Base-by-base conservation (phyloP, 1,284 basidiomycete genomes). In the Boletus smithii region DNA sequence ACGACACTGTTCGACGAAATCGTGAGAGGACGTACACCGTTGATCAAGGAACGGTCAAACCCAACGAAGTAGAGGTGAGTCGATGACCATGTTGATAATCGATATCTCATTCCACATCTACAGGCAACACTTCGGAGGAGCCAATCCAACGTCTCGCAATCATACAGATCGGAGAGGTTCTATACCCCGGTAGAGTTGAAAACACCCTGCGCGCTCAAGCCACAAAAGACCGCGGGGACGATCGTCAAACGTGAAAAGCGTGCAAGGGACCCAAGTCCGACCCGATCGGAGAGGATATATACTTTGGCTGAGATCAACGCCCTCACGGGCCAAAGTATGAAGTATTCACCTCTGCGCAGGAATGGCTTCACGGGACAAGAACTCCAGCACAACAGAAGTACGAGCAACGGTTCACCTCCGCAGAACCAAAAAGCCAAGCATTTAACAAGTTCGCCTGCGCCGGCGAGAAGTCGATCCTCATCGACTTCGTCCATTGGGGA, bases 401-500 rank as follows among this genome's bases (percentile, higher is more conserved):
- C 24, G 23, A 65, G 46, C 18, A 64, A 50, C 43, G 37, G 48
- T 35, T 67, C 61, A 27, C 55, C 61, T 51, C 49, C 39, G 17
- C 53, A 51, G 37, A 46, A 49, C 42, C 16, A 35, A 46, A 57
- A 47, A 44, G 46, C 27, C 40, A 49, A 58, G 38, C 57, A 49
- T 17, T 35, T 41, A 42, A 41, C 40, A 16, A 54, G 47, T 29
- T 46, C 49, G 10, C 48, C 46, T 59, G 55, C 18, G 26, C 42
- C 42, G 2, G 16, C 13, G 23, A 57, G 58, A 41, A 51, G 51
- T 27, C 51, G 56, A 35, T 65, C 65, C 24, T 58, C 65, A 8
- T 67, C 67, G 20, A 65, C 60, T n/a, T 67, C 70, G 24, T 66
- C 71, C n/a, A 61, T 83, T 18, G 76, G 77, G 31, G 58, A 68